Base-by-base conservation (phyloP, 1,284 basidiomycete species). In the Sporisorium graminicola region DNA sequence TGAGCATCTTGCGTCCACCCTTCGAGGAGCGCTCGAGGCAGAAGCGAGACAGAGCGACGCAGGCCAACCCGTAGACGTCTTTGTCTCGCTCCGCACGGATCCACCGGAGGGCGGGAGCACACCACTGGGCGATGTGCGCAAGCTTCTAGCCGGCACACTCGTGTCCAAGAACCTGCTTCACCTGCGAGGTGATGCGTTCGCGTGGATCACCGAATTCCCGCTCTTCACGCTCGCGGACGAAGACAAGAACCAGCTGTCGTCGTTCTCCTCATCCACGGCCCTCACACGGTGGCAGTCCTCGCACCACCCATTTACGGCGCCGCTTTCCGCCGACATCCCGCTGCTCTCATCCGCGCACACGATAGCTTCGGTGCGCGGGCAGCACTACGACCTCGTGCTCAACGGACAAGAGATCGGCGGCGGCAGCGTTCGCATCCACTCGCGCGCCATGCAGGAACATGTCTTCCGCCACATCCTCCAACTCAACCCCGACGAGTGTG, bases 301-400 rank as follows among this genome's bases (percentile, higher is more conserved):
- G 2, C 95, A 98, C 83, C 95, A 98, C 86, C 95, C 95, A 1
- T 98, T 98, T 87, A 98, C 95, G 13, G 94, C 95, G 7, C 95
- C 95, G n/a, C 92, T 95, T 90, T 92, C 89, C 86, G 89, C 93
- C 84, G 95, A 98, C 86, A 88, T 96, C 29, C 88, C 90, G 8
- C 24, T 50, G 50, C 89, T 90, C 46, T 57, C 47, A 16, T 10
- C 60, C 0, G 8, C 44, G 37, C 16, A 40, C 8, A 22, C 31
- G 0, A 50, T 84, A 12, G 69, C 74, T 0, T 24, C 58, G 18
- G 59, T 95, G 75, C 90, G 94, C 53, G 95, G 95, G 2, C 95
- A 98, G 86, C 95, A 98, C 86, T 98, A 98, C 84, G 95, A 98
- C 87, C 91, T 98, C 47, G 94, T 98, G n/a, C 86, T 98, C 67